phyloP scores from a whole-genome alignment of 2,329 filamentous ascomycete species.

The Trichoderma arundinaceum region DNA sequence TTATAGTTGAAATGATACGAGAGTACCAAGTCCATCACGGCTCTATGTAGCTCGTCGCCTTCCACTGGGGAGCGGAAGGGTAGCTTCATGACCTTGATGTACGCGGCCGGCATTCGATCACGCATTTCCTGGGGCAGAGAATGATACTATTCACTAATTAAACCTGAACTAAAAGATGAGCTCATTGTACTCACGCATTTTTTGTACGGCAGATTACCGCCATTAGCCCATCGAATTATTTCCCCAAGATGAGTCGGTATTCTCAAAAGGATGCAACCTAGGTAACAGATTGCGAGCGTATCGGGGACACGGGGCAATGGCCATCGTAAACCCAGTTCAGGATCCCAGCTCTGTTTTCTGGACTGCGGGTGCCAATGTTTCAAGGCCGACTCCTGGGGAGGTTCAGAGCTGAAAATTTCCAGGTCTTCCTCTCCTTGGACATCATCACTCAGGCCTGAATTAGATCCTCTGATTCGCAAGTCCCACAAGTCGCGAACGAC shows the following conservation, averaged over 20 bases:
- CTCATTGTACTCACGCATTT: slow-evolving; percentile 60
- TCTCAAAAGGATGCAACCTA: slow-evolving; percentile 75
- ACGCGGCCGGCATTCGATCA: slow-evolving; percentile 66
- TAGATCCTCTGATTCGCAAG: slow-evolving; percentile 61
- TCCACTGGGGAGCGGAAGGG: slow-evolving; percentile 49
- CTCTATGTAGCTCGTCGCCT: slow-evolving; percentile 66
- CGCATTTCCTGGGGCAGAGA: slow-evolving; percentile 68
- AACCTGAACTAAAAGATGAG: not conserved
- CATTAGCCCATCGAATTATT: slow-evolving; percentile 69
- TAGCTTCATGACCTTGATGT: slow-evolving; percentile 64
- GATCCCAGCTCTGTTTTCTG: slow-evolving; percentile 52
- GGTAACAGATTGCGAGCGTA: slow-evolving; percentile 77
- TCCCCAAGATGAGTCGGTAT: slow-evolving; percentile 79
- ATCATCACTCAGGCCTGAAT: slow-evolving; percentile 40
- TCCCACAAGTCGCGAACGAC: slow-evolving; percentile 87
- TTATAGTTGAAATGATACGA: slow-evolving; percentile 72
- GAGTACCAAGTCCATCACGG: slow-evolving; percentile 65
- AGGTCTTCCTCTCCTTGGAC: slow-evolving; percentile 39
- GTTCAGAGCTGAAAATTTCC: slow-evolving; percentile 50
- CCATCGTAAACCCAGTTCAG: slow-evolving; percentile 55
- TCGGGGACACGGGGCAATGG: slow-evolving; percentile 73
- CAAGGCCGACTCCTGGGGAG: slow-evolving; percentile 36
- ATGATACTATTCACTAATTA: slow-evolving; percentile 51
- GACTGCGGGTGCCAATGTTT: slow-evolving; percentile 40
- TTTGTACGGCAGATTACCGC: slow-evolving; percentile 73